Conservation (phyloP, 495 filamentous ascomycete genomes). For the Neurospora cerealis region DNA sequence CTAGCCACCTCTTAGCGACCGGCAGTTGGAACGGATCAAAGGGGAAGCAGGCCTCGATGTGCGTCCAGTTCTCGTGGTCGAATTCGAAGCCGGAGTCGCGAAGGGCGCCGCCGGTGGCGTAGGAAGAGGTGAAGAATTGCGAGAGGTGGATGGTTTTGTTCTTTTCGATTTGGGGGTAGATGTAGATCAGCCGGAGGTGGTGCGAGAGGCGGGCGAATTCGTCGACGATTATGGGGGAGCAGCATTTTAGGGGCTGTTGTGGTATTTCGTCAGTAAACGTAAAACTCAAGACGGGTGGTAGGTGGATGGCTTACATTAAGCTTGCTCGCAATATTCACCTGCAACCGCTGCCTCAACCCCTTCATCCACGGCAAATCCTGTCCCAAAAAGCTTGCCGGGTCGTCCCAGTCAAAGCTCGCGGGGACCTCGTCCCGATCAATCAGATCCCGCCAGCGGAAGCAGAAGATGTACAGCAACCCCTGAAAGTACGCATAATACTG, state of each 20-base stretch:
- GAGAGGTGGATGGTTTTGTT: conserved; percentile 76
- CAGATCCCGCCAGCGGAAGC: conserved; percentile 93
- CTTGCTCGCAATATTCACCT: conserved; percentile 66
- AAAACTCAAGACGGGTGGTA: not conserved
- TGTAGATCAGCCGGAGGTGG: conserved; percentile 62
- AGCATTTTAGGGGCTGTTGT: conserved; percentile 70
- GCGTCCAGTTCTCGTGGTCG: conserved; percentile 57
- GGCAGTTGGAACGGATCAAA: conserved; percentile 94
- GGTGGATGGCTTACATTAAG: conserved; percentile 47
- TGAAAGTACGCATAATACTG: conserved; percentile 86
- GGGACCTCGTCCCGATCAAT: conserved; percentile 41
- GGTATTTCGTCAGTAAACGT: not conserved
- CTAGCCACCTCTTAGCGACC: conserved; percentile 65
- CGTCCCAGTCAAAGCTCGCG: conserved; percentile 42
- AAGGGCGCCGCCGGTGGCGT: conserved; percentile 36
- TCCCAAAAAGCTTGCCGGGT: conserved; percentile 42
- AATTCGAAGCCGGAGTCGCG: conserved; percentile 56
- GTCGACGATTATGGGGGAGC: conserved; percentile 81
- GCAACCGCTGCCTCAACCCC: conserved; percentile 60
- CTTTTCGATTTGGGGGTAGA: conserved; percentile 70
- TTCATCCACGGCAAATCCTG: conserved; percentile 65
- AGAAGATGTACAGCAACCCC: conserved; percentile 79
- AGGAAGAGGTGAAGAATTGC: conserved; percentile 40
- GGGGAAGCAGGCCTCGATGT: conserved; percentile 89
- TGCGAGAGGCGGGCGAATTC: conserved; percentile 82